phyloP scores from a whole-genome alignment of 2,329 filamentous ascomycete species.

The Tolypocladium paradoxum region DNA sequence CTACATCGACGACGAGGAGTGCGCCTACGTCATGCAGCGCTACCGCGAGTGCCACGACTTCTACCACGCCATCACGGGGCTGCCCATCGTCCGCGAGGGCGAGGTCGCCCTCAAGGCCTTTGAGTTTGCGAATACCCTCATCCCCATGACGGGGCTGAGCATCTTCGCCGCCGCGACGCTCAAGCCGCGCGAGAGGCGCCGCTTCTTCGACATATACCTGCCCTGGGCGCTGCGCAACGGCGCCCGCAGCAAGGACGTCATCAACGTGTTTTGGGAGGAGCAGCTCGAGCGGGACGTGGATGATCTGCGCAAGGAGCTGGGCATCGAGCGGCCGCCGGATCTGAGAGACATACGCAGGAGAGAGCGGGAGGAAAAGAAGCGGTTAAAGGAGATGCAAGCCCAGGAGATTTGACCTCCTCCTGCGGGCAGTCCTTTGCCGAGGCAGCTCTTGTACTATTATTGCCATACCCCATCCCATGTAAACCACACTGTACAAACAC shows the following conservation, averaged over 20 bases:
- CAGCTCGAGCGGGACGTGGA: conserved; percentile 74
- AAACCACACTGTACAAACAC: neutral
- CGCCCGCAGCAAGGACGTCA: conserved; percentile 62
- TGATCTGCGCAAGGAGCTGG: conserved; percentile 61
- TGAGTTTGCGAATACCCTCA: conserved; percentile 86
- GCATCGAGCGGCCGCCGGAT: conserved; percentile 83
- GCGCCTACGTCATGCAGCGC: conserved; percentile 96
- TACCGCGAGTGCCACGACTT: conserved; percentile 98
- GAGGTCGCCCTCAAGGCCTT: conserved; percentile 97
- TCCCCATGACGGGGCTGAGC: conserved; percentile 91
- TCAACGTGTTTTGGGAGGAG: conserved; percentile 98
- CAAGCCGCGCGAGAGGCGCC: conserved; percentile 66
- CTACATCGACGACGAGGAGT: conserved; percentile 91
- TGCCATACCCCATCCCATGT: neutral
- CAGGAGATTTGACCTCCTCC: conserved; percentile 4
- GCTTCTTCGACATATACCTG: conserved; percentile 66
- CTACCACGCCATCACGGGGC: conserved; percentile 85
- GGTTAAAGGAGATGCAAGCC: conserved; percentile 37
- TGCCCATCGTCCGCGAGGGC: conserved; percentile 87
- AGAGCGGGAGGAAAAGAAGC: conserved; percentile 58
- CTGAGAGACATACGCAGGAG: conserved; percentile 64
- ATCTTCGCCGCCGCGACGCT: conserved; percentile 77
- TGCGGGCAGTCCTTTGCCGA: neutral
- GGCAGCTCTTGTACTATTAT: conserved; percentile 5
- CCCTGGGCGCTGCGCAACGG: conserved; percentile 91